Base-by-base conservation (phyloP, 2,329 filamentous ascomycete genomes). In the Aspergillus neotritici region DNA sequence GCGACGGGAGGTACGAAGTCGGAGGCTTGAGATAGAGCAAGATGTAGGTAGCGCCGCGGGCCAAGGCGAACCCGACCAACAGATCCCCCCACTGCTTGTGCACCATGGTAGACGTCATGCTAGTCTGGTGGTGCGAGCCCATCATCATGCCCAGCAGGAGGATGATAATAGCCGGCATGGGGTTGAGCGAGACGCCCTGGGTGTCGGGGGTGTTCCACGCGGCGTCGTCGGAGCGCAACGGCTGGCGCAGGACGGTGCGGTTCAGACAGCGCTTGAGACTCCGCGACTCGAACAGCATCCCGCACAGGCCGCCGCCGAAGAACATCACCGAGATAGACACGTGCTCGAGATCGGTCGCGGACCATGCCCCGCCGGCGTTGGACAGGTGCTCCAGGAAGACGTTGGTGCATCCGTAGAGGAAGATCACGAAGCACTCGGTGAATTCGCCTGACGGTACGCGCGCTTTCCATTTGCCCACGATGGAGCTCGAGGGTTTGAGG, bases 61-160 rank as follows among this genome's bases (percentile, higher is more conserved):
- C 83, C 45, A 94, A 75, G 0, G 89, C 84, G 42, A 88, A 90
- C 17, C 84, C 88, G 36, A 87, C 77, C 41, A 97, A 77, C 53
- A 97, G 76, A 57, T 82, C 82, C 17, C 91, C 91, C 91, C 91
- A 97, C 66, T 96, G 90, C 61, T 84, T 84, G 69, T 97, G 91
- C 37, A 97, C 79, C 87, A 93, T 95, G 53, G 82, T 87, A 8
- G 88, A 91, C 36, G 89, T 77, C 83, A 88, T 87, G 47, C 82
- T 86, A 21, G 74, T 65, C 63, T 95, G 90, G 46, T 91, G 87
- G 66, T 97, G 91, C 17, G 86, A 88, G 60, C 85, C 85, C 91
- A 97, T 97, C 86, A 95, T 93, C 62, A 90, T 79, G 29, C 93
- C 93, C 1, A 96, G 74, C 1, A 96, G 73, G 45, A 96, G 73